Evolutionary conservation across 2,329 filamentous ascomycete species (phyloP).

Genomic region (Didymella keratinophila): DNA sequence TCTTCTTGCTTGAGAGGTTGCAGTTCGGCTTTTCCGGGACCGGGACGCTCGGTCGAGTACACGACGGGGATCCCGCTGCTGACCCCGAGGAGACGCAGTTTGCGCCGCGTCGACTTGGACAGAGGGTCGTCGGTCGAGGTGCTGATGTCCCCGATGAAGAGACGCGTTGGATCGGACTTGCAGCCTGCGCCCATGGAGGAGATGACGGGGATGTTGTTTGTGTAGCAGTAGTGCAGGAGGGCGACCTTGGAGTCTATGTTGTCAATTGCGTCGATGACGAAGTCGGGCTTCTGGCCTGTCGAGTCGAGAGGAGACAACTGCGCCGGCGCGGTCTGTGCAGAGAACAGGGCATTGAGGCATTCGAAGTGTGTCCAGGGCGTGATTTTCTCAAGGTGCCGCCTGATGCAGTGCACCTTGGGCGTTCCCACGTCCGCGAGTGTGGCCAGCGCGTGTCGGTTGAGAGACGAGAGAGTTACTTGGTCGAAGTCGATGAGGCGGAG

Average conservation of each 20-base stretch:
- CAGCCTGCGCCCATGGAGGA: conserved; percentile 96
- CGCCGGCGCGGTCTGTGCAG: conserved; percentile 67
- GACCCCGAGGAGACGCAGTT: conserved; percentile 78
- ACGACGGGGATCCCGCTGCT: conserved; percentile 88
- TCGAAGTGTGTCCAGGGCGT: conserved; percentile 93
- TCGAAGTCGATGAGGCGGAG: conserved; percentile 95
- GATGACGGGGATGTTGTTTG: conserved; percentile 80
- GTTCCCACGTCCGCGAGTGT: conserved; percentile 93
- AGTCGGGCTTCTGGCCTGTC: conserved; percentile 72
- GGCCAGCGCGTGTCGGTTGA: conserved; percentile 95
- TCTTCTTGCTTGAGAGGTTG: conserved; percentile 88
- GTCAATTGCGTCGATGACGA: conserved; percentile 96
- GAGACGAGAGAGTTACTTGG: conserved; percentile 90
- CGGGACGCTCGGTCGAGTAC: conserved; percentile 89
- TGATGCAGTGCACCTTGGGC: conserved; percentile 87
- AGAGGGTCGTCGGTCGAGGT: conserved; percentile 86
- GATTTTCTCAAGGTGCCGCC: conserved; percentile 81
- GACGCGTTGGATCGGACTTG: conserved; percentile 84
- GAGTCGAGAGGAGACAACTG: conserved; percentile 72
- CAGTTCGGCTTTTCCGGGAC: conserved; percentile 88
- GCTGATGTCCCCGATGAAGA: conserved; percentile 91
- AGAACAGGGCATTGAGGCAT: conserved; percentile 83
- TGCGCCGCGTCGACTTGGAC: conserved; percentile 81
- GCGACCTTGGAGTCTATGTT: conserved; percentile 98
- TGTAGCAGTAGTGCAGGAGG: conserved; percentile 85